Base-by-base conservation (phyloP, 1,284 basidiomycete species). In the Mycosarcoma maydis region DNA sequence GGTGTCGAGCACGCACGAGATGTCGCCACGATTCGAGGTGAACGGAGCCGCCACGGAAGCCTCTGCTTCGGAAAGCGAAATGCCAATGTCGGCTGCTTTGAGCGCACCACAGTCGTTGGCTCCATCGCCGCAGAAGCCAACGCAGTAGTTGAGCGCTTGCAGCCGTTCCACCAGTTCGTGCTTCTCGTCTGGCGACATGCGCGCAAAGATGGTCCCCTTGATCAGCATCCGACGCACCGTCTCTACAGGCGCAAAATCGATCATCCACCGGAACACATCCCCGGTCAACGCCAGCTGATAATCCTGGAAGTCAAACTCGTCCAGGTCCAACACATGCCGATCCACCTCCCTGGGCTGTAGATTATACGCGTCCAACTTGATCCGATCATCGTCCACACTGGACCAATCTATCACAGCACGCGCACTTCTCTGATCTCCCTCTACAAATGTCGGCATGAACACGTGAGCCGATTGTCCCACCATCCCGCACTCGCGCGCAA, bases 111-210 rank as follows among this genome's bases (percentile, higher is more conserved):
- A 98, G 80, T 99, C 96, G 82, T 99, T 98, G 6, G 96, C 96
- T 26, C 96, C 96, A 80, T 99, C 96, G 34, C 96, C 96, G 78
- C 96, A 98, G 90, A 98, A 98, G 6, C 96, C 87, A 11, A 98
- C 95, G 0, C 92, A 96, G 81, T 98, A 98, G 8, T 94, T 95
- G 9, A 98, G 86, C 4, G 87, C 85, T 80, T 98, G 96, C 20
- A 99, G 85, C 3, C 94, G 88, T 81, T 98, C 95, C 36, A 99
- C 92, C 17, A 98, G 88, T 82, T 99, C 96, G 77, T 98, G 96
- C 85, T 99, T 99, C 85, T 98, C 96, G 82, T 98, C 96, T 0
- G 96, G 96, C 16, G 95, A 98, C 96, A 99, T 98, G 23, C 96
- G 88, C 9, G 96, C 94, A 81, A 95, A 99, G 47, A 98, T 90